A percentile compares a stretch with the other conserved stretches of the same genome.
phyloP scores from a whole-genome alignment of 768 basidiomycete genomes.

The Boletus edulis region DNA sequence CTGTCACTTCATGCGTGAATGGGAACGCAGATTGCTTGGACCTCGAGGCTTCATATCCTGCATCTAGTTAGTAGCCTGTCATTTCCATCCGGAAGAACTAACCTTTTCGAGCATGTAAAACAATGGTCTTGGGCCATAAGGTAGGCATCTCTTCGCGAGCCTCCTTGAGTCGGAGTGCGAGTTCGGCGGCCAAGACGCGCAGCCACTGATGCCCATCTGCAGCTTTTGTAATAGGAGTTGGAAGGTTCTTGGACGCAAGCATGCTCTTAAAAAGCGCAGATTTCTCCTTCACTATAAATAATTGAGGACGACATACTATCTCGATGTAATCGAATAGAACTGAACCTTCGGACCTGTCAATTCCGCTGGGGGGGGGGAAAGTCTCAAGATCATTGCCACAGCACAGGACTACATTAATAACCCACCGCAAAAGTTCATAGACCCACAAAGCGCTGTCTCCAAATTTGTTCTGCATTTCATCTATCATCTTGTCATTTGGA shows the following conservation, averaged over 20 bases:
- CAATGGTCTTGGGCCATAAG: slow-evolving; percentile 91
- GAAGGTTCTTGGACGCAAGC: slow-evolving; percentile 94
- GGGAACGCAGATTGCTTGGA: slow-evolving; percentile 91
- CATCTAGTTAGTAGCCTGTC: slow-evolving; percentile 1
- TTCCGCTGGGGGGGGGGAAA: slow-evolving; percentile 57
- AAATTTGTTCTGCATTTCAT: slow-evolving; percentile 77
- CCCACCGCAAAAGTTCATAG: slow-evolving; percentile 83
- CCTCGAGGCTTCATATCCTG: slow-evolving; percentile 63
- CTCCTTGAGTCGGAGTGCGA: slow-evolving; percentile 81
- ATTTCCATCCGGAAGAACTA: background rate
- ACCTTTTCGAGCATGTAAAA: slow-evolving; percentile 76
- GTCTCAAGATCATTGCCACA: background rate
- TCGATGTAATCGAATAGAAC: background rate
- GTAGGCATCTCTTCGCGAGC: slow-evolving; percentile 69
- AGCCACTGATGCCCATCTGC: slow-evolving; percentile 90
- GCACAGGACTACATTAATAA: background rate
- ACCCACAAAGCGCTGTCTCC: slow-evolving; percentile 89
- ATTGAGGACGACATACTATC: background rate
- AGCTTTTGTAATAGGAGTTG: slow-evolving; percentile 67
- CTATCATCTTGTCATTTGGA: slow-evolving; percentile 33
- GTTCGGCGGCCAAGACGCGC: slow-evolving; percentile 84
- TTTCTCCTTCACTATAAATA: slow-evolving; percentile 76
- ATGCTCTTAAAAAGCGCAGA: slow-evolving; percentile 82
- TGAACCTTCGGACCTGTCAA: slow-evolving; percentile 85
- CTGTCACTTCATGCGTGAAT: slow-evolving; percentile 68